Evolutionary conservation across 768 basidiomycete genomes (phyloP).

Genomic region (Tricholomella constricta): DNA sequence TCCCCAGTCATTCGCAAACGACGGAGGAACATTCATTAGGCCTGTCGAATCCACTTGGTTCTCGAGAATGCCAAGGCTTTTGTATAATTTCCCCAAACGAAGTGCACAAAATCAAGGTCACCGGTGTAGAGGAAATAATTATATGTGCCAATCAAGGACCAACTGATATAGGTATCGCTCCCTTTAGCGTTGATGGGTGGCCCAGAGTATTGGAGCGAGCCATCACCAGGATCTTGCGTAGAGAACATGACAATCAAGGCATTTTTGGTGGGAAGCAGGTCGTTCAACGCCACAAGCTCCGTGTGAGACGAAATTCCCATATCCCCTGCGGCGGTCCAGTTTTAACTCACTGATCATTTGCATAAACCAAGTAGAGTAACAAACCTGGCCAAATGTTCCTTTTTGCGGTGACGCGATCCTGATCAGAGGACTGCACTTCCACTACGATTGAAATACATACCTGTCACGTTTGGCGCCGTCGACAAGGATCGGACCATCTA

Average conservation of each 20-base stretch:
- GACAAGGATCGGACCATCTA: constrained; percentile 52
- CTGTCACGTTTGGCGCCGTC: constrained; percentile 57
- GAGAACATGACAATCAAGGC: constrained; percentile 51
- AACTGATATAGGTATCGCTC: constrained; percentile 52
- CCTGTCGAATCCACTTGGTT: constrained; percentile 42
- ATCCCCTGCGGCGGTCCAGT: constrained; percentile 27
- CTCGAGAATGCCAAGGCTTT: constrained; percentile 40
- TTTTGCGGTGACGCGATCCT: background rate
- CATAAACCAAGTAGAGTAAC: background rate
- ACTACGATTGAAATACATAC: constrained; percentile 20
- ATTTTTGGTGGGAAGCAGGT: constrained; percentile 43
- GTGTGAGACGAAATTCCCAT: constrained; percentile 45
- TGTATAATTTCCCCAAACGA: constrained; percentile 48
- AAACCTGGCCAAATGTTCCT: constrained; percentile 33
- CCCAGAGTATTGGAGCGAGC: constrained; percentile 47
- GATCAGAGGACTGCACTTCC: background rate
- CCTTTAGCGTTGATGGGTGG: constrained; percentile 40
- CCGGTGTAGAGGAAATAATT: constrained; percentile 51
- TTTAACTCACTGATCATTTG: background rate
- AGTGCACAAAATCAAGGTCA: constrained; percentile 42
- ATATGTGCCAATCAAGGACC: constrained; percentile 48
- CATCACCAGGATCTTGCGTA: constrained; percentile 45
- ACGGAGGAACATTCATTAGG: constrained; percentile 39
- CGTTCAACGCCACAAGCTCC: constrained; percentile 35
- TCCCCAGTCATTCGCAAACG: constrained; percentile 52